phyloP scores from a whole-genome alignment of 1,139 yeast species.

The Ogataea hybrid region DNA sequence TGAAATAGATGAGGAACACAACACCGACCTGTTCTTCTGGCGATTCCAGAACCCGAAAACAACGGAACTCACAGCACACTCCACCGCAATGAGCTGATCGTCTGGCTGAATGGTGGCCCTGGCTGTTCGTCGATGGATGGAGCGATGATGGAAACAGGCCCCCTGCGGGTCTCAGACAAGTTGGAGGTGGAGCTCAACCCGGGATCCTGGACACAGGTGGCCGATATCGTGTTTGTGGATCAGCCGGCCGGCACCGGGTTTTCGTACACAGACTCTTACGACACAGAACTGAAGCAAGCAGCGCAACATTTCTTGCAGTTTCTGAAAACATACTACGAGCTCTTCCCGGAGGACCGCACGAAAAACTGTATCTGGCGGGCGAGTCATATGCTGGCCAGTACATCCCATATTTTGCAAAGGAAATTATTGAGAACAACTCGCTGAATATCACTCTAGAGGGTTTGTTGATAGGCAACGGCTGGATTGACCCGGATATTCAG shows the following conservation, averaged over 20 bases:
- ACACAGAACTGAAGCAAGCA: slow-evolving; percentile 57
- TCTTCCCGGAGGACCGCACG: slow-evolving; percentile 69
- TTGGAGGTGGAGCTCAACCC: slow-evolving; percentile 46
- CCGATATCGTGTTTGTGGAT: slow-evolving; percentile 82
- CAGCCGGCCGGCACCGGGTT: slow-evolving; percentile 97
- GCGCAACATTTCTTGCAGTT: slow-evolving; percentile 64
- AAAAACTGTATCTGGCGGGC: slow-evolving; percentile 84
- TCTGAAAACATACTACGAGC: slow-evolving; percentile 59
- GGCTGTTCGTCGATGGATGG: slow-evolving; percentile 99
- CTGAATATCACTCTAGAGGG: slow-evolving; percentile 53
- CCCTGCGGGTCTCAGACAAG: slow-evolving; percentile 60
- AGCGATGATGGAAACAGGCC: slow-evolving; percentile 90
- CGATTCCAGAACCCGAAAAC: slow-evolving; percentile 40
- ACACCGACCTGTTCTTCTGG: slow-evolving; percentile 82
- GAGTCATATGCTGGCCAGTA: slow-evolving; percentile 98
- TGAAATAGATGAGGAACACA: slow-evolving; percentile 49
- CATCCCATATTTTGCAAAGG: slow-evolving; percentile 80
- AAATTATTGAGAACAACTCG: slow-evolving; percentile 40
- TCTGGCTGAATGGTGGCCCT: slow-evolving; percentile 97
- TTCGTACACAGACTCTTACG: slow-evolving; percentile 57
- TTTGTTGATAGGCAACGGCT: slow-evolving; percentile 88
- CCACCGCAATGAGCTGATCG: slow-evolving; percentile 39
- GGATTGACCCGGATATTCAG: slow-evolving; percentile 91
- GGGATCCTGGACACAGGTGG: slow-evolving; percentile 85
- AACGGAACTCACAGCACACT: slow-evolving; percentile 1